These are phyloP conservation scores for Metschnikowia sp. DNA, from an alignment of 805 yeast species.

Conservation along the genomic window DNA sequence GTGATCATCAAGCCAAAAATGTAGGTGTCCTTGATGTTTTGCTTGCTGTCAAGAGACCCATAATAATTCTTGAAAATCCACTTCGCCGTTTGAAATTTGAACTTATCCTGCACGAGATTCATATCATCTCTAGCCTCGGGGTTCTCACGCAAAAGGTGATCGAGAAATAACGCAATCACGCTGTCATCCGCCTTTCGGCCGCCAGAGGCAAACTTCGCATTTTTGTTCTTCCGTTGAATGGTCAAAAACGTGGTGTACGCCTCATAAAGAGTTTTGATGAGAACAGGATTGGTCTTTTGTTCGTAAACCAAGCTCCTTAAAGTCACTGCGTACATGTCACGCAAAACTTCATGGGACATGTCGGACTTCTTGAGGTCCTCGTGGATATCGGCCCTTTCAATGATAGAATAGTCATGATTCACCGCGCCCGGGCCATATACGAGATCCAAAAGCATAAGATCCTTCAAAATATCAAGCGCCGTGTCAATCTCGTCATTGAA, in stretches of 20 bases:
- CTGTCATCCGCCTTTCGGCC: slow-evolving; percentile 16
- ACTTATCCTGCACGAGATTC: slow-evolving; percentile 14
- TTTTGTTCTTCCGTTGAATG: slow-evolving; percentile 3
- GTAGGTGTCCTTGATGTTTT: slow-evolving; percentile 19
- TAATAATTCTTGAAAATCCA: slow-evolving; percentile 24
- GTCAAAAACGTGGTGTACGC: slow-evolving; percentile 14
- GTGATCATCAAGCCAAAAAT: slow-evolving; percentile 30
- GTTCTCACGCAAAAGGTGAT: slow-evolving; percentile 23
- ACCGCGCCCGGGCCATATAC: slow-evolving; percentile 22
- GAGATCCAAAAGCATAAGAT: slow-evolving; percentile 25
- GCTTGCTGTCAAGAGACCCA: slow-evolving; percentile 8
- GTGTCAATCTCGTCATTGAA: slow-evolving; percentile 15
- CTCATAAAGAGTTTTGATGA: slow-evolving; percentile 21
- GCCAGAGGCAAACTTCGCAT: slow-evolving; percentile 11
- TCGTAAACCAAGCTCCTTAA: slow-evolving; percentile 17
- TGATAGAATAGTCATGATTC: slow-evolving; percentile 13
- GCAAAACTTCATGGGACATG: slow-evolving; percentile 20
- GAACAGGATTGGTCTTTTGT: slow-evolving; percentile 15
- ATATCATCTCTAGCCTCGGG: slow-evolving; percentile 17
- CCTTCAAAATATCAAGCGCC: slow-evolving; percentile 23
- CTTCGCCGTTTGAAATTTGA: slow-evolving; percentile 24
- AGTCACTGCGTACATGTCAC: slow-evolving; percentile 24
- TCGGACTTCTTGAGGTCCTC: slow-evolving; percentile 20
- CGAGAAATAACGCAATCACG: slow-evolving; percentile 22
- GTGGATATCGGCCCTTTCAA: slow-evolving; percentile 34